Base-by-base conservation (phyloP, 441 rosid species). In the Gossypium aridum region DNA sequence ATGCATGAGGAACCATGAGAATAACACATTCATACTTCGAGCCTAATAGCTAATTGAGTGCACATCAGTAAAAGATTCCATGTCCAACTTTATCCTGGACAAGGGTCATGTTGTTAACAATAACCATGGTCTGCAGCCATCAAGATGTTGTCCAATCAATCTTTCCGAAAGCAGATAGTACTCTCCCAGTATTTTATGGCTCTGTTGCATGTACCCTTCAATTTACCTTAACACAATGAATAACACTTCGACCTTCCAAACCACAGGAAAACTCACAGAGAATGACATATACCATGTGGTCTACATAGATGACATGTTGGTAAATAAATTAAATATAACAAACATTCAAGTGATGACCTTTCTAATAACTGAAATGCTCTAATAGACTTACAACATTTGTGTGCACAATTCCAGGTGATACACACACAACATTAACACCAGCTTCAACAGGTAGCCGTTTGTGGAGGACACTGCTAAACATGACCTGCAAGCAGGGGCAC, bases 381-480 rank as follows among this genome's bases (percentile, higher is more conserved):
- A 59, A 77, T 78, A 70, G 26, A 89, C 99, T 91, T 84, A 96
- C 98, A 80, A 96, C 98, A 72, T 96, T 96, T 22, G 98, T 95
- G 60, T 88, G 88, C 76, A 90, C 99, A 78, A 88, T 78, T 80
- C 99, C 99, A 55, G 98, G 99, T 0, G 98, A 93, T 60, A 87
- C 86, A 78, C 99, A 95, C 62, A 93, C 63, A 57, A 90, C 90
- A 71, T 85, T 93, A 59, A 95, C 85, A 83, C 96, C 98, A 66
- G 98, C 80, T 90, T 95, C 99, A 77, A 88, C 89, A 82, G 99
- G 99, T 66, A 95, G 81, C 78, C 88, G 86, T 77, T 82, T 90
- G 60, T 91, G 93, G 73, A 95, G 97, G 80, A 87, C 81, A 80
- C 95, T 90, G 73, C 95, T 95, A 82, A 95, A 95, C 97, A 88